Percentiles rank a stretch among this genome's conserved stretches.
Evolutionary conservation across 257 asterid genomes (phyloP).

Genomic region (Ilex asprella): DNA sequence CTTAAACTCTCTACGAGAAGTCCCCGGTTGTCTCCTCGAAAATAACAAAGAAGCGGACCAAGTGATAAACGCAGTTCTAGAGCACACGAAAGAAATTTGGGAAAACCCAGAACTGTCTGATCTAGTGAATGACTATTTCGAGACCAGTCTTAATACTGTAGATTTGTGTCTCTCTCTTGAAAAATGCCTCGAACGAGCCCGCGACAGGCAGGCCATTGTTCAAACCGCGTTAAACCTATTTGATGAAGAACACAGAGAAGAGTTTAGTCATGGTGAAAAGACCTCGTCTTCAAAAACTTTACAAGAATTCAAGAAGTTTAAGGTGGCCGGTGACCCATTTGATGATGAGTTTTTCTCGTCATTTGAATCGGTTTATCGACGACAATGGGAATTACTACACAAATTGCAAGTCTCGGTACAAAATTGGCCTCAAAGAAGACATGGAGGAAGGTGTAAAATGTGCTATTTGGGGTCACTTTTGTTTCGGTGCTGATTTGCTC

Average conservation of each 20-base stretch:
- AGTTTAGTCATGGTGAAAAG: neutral
- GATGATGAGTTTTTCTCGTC: constrained; percentile 50
- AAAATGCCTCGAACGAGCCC: constrained; percentile 58
- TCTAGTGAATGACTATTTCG: constrained; percentile 83
- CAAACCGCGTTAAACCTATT: constrained; percentile 51
- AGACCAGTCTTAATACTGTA: constrained; percentile 57
- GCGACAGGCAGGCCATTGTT: constrained; percentile 55
- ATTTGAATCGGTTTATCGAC: constrained; percentile 42
- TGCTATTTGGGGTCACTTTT: constrained; percentile 50
- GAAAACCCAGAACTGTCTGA: constrained; percentile 52
- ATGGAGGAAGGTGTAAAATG: constrained; percentile 70
- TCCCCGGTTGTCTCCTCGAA: constrained; percentile 59
- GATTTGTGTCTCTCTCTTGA: constrained; percentile 80
- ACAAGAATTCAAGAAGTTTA: constrained; percentile 55
- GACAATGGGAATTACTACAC: constrained; percentile 50
- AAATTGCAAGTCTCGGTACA: constrained; percentile 52
- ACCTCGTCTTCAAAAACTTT: constrained; percentile 39
- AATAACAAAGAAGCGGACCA: constrained; percentile 79
- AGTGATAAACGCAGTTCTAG: constrained; percentile 51
- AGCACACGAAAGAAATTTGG: constrained; percentile 63
- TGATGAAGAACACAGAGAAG: constrained; percentile 38
- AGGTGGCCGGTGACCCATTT: constrained; percentile 63
- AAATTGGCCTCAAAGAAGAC: constrained; percentile 39
- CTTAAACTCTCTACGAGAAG: constrained; percentile 71
- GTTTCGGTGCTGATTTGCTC: constrained; percentile 63